phyloP scores from a whole-genome alignment of 371 early-diverging fungal species.

The Mucor mucedo region DNA sequence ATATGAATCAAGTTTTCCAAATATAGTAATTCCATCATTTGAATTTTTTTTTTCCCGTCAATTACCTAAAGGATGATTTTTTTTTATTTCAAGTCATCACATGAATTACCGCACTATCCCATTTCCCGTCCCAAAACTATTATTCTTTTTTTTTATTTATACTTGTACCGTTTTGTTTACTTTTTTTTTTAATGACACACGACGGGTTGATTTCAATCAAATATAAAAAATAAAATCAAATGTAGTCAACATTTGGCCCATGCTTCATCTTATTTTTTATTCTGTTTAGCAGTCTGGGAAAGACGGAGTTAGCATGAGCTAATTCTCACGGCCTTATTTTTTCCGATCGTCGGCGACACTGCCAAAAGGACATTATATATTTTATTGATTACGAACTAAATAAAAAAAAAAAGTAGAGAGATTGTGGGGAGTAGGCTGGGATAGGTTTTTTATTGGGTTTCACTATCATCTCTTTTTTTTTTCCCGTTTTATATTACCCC shows the following conservation, averaged over 20 bases:
- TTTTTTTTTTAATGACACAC: too few relatives aligned
- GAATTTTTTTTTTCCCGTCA: constrained; percentile 12
- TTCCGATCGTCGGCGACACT: constrained; percentile 9
- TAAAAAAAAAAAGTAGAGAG: background rate
- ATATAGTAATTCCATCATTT: constrained; percentile 1
- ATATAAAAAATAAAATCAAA: background rate
- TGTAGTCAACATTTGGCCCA: background rate
- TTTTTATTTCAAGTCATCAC: constrained; percentile 15
- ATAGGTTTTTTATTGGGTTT: too few relatives aligned
- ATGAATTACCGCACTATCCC: constrained; percentile 19
- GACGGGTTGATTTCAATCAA: background rate
- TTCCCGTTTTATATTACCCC: constrained; percentile 21
- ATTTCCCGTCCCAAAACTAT: background rate
- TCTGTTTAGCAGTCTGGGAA: constrained; percentile 19
- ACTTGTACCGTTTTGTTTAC: background rate
- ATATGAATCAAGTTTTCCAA: constrained; percentile 14
- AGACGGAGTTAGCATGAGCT: constrained; percentile 6
- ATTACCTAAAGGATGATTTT: constrained; percentile 16
- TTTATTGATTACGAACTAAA: background rate
- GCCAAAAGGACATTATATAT: background rate
- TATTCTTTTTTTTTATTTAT: background rate
- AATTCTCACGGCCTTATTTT: constrained; percentile 15
- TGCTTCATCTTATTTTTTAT: background rate
- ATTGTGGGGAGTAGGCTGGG: background rate
- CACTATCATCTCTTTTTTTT: background rate